Evolutionary conservation across 2,329 filamentous ascomycete genomes (phyloP).

Genomic region (Paraphaeosphaeria sporulosa): DNA sequence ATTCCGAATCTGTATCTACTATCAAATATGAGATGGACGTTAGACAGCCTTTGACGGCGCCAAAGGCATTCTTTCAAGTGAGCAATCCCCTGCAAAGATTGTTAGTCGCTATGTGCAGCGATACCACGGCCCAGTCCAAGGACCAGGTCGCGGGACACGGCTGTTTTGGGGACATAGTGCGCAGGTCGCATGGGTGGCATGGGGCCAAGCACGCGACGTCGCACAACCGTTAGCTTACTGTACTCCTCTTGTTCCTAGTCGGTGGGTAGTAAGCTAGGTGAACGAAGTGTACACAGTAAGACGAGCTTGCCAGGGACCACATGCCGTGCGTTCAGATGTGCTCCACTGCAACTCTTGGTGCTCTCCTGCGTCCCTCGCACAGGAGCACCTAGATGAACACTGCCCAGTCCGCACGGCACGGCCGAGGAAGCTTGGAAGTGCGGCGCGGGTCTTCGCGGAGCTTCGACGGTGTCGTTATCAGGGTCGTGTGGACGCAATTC

Average conservation of each 20-base stretch:
- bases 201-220: neutral
- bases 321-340: neutral
- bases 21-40: neutral
- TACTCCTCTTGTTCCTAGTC: neutral
- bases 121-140: neutral
- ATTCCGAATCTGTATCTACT: no score
- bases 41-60: neutral
- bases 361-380: neutral
- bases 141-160: conserved; percentile 1
- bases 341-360: no score
- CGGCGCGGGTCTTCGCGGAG: conserved; percentile 1
- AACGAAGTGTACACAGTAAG: neutral
- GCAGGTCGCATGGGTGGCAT: neutral
- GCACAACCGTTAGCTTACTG: neutral
- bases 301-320: neutral
- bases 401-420: neutral
- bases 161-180: neutral
- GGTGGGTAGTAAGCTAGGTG: neutral
- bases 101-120: neutral
- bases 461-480: conserved; percentile 8
- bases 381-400: conserved; percentile 1
- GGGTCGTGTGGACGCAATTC: neutral
- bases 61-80: neutral
- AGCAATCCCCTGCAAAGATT: neutral
- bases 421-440: conserved; percentile 10